Conservation (phyloP, 148 eudicot species). For the Camellia granthamiana region DNA sequence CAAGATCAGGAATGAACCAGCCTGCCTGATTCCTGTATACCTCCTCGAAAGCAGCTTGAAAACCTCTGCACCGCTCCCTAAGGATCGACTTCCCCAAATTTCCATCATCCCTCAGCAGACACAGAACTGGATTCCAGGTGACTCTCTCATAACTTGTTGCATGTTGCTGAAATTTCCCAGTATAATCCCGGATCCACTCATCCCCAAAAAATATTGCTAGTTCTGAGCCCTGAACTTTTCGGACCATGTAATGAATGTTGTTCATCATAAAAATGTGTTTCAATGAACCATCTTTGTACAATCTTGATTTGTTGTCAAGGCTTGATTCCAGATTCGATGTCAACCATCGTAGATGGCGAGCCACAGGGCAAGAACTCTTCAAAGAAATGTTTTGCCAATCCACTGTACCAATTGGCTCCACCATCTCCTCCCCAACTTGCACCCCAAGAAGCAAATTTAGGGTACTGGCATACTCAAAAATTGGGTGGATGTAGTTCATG, state of each 20-base stretch:
- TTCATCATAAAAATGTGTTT: constrained; percentile 71
- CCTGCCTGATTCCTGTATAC: constrained; percentile 52
- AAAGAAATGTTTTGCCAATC: not conserved
- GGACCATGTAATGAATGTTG: constrained; percentile 67
- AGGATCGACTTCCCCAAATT: constrained; percentile 30
- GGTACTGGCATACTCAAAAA: constrained; percentile 45
- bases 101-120: constrained; percentile 47
- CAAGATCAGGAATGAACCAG: constrained; percentile 55
- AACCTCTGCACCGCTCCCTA: constrained; percentile 52
- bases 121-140: constrained; percentile 62
- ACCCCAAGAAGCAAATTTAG: constrained; percentile 51
- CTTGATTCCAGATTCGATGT: constrained; percentile 48
- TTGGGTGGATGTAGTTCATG: constrained; percentile 58
- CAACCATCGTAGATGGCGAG: constrained; percentile 41
- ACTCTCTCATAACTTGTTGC: constrained; percentile 58
- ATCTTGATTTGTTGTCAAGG: constrained; percentile 47
- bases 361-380: constrained; percentile 22
- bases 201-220: constrained; percentile 43
- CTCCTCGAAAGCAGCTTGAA: constrained; percentile 63
- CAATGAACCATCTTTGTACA: constrained; percentile 57
- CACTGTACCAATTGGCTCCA: not conserved
- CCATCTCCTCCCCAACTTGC: constrained; percentile 5
- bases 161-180: constrained; percentile 43
- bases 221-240: constrained; percentile 48
- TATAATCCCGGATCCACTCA: constrained; percentile 56